A percentile compares a stretch with the other conserved stretches of the same genome.
phyloP scores from a whole-genome alignment of 1,284 basidiomycete genomes.

The Ceratobasidium sp. region DNA sequence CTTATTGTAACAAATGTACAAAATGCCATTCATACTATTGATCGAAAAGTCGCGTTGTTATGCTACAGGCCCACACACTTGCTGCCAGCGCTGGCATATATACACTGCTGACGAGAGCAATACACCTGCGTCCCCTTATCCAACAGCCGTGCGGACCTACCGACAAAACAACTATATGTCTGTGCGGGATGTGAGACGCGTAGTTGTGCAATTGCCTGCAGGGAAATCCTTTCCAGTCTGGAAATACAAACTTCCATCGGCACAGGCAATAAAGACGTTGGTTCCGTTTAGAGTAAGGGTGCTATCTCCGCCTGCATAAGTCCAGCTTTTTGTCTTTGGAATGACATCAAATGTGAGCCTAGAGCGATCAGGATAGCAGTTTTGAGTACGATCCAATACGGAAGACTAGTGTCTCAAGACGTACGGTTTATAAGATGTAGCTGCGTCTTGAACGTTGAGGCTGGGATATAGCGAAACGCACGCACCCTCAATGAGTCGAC shows the following conservation, averaged over 20 bases:
- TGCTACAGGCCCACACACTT: too few species aligned
- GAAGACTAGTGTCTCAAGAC: neutral
- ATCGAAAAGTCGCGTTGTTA: too few species aligned
- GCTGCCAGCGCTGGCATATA: too few species aligned
- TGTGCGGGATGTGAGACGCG: neutral
- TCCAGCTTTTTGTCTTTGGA: slow-evolving; percentile 2
- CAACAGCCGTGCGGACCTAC: too few species aligned
- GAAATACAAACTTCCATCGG: slow-evolving; percentile 7
- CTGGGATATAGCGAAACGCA: too few species aligned
- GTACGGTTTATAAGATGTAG: slow-evolving; percentile 26
- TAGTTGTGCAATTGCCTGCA: slow-evolving; percentile 19
- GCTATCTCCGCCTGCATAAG: neutral
- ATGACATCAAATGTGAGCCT: slow-evolving; percentile 2
- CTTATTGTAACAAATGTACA: too few species aligned
- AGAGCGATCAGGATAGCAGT: neutral
- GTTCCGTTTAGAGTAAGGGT: neutral
- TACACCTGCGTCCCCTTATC: neutral
- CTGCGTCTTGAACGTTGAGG: slow-evolving; percentile 12
- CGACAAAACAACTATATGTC: neutral
- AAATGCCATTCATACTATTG: too few species aligned
- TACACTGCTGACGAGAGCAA: too few species aligned
- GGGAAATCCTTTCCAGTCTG: slow-evolving; percentile 23
- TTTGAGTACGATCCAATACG: neutral
- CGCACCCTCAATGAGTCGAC: too few species aligned
- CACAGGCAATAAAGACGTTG: slow-evolving; percentile 12